phyloP scores from a whole-genome alignment of 345 rosid genomes.

The Syzygium grande region DNA sequence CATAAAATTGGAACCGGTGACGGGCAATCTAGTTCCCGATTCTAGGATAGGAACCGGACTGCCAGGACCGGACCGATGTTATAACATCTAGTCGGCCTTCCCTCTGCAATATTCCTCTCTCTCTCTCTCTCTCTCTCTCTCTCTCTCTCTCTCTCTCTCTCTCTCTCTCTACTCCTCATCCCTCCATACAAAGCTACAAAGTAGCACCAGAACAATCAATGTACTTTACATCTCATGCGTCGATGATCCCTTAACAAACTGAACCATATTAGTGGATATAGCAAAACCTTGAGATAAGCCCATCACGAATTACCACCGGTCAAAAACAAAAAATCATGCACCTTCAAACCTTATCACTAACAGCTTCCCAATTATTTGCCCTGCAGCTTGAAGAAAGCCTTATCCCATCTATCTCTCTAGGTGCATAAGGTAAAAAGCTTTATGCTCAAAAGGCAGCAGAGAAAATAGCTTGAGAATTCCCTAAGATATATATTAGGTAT shows the following conservation, averaged over 20 bases:
- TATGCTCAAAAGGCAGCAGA: constrained; percentile 20
- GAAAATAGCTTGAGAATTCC: constrained; percentile 57
- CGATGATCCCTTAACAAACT: constrained; percentile 54
- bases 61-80: too few species aligned
- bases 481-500: constrained; percentile 27
- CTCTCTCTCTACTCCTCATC: too few species aligned
- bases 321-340: background rate
- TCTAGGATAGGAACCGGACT: too few species aligned
- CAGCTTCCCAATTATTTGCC: constrained; percentile 29
- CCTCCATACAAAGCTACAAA: too few species aligned
- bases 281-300: constrained; percentile 65
- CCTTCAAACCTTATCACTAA: background rate
- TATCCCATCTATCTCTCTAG: constrained; percentile 90
- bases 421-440: constrained; percentile 24
- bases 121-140: too few species aligned
- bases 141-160: too few species aligned
- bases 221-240: constrained; percentile 19
- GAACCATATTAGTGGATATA: constrained; percentile 47
- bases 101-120: too few species aligned
- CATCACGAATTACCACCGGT: constrained; percentile 27
- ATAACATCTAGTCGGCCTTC: too few species aligned
- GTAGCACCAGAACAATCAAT: constrained; percentile 17
- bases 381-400: constrained; percentile 44
- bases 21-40: too few species aligned
- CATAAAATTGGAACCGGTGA: too few species aligned